Base-by-base conservation (phyloP, 2,329 filamentous ascomycete genomes). In the Trichothecium roseum region DNA sequence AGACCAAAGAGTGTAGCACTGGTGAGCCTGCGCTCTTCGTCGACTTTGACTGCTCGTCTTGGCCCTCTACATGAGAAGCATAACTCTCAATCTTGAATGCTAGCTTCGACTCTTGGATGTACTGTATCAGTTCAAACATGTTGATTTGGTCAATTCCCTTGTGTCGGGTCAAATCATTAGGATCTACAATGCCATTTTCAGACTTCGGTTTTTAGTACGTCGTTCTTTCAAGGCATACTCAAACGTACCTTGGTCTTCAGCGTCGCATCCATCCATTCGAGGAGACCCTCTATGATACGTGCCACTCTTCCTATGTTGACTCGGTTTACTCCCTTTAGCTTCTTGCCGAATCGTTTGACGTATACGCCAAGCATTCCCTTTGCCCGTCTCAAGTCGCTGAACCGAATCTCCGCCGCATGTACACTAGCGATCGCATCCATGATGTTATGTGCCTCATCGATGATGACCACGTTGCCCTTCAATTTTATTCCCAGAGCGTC, bases 121-220 rank as follows among this genome's bases (percentile, higher is more conserved):
- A 96, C 30, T 77, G 72, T 22, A 88, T 78, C 12, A 98, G 68
- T 52, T 91, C 89, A 59, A 84, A 89, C 20, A 95, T 72, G 49
- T 96, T 94, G 60, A 98, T 88, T 51, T 96, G 89, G 51, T 98
- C 91, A 17, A 91, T 82, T 0, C 86, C 86, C 53, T 94, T 94
- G 27, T 79, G 78, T 17, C 78, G 72, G 44, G 95, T 78, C 1
- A 98, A 66, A 5, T 78, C 72, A 15, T 78, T 80, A 13, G 83
- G 61, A 30, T 82, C 72, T 1, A 89, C 76, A 18, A 81, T 71
- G 1, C 81, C 84, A 42, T 87, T 81, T 1, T 64, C 55, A 36
- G 52, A 42, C 54, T 58, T 13, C 16, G 36, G 6, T 14, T 9
- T 20, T 5, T 13, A 26, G 29, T 28, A 22, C 33, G 30, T 37